These are phyloP conservation scores for Chalciporus sphaerocephalus DNA, from an alignment of 768 basidiomycete species.

Conservation along the genomic window DNA sequence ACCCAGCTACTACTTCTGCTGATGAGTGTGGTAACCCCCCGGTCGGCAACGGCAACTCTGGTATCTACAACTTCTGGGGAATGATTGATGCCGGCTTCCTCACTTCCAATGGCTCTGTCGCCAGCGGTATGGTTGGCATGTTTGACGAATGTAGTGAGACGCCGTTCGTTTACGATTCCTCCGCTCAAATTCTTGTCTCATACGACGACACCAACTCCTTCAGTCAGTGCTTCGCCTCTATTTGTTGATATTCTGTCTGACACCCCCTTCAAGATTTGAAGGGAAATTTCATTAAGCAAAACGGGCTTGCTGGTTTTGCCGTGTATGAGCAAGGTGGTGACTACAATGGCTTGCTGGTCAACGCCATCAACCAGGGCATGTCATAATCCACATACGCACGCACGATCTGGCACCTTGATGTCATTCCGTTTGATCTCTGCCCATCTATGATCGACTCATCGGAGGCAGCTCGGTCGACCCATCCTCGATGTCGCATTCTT, in stretches of 20 bases:
- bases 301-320: slow-evolving; percentile 39
- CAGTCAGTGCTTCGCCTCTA: slow-evolving; percentile 28
- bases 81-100: slow-evolving; percentile 56
- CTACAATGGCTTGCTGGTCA: slow-evolving; percentile 33
- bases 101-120: slow-evolving; percentile 43
- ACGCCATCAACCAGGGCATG: slow-evolving; percentile 31
- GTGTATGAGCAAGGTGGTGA: slow-evolving; percentile 47
- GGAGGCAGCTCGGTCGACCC: not conserved
- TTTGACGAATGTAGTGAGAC: slow-evolving; percentile 73
- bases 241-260: not conserved
- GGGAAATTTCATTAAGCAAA: slow-evolving; percentile 36
- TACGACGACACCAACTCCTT: slow-evolving; percentile 65
- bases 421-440: not conserved
- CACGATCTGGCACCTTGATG: not conserved
- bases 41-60: slow-evolving; percentile 42
- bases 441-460: slow-evolving; percentile 22
- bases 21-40: slow-evolving; percentile 58
- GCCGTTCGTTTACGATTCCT: slow-evolving; percentile 61
- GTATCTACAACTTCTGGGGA: slow-evolving; percentile 61
- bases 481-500: not conserved
- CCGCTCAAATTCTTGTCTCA: slow-evolving; percentile 53
- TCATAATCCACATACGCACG: slow-evolving; percentile 9
- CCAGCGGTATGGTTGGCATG: slow-evolving; percentile 45
- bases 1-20: slow-evolving; percentile 38
- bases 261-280: slow-evolving; percentile 35